phyloP scores from a whole-genome alignment of 2,329 filamentous ascomycete genomes.

The Tolypocladium tropicale region DNA sequence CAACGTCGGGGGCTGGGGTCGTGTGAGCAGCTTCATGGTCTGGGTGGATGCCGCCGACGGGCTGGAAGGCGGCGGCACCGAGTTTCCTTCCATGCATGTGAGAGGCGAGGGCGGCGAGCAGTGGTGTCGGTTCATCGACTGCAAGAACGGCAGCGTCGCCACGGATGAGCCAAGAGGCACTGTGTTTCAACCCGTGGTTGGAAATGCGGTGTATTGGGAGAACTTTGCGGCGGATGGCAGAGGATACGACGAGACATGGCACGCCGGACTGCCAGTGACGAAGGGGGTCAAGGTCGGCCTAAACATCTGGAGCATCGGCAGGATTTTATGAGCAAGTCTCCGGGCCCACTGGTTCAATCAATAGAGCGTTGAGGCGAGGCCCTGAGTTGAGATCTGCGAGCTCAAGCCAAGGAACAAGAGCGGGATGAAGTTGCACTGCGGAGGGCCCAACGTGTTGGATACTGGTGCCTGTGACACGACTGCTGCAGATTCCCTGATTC shows the following conservation, averaged over 20 bases:
- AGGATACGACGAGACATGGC: not conserved
- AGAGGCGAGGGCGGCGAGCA: not conserved
- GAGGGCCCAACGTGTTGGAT: no score
- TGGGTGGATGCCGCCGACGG: not conserved
- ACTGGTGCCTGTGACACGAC: no score
- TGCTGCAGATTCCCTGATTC: no score
- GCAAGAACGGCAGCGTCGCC: not conserved
- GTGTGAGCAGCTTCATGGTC: not conserved
- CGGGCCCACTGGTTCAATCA: not conserved
- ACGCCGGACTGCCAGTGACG: not conserved
- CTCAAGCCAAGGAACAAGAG: no score
- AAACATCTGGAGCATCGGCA: not conserved
- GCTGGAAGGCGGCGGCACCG: not conserved
- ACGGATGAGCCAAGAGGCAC: not conserved
- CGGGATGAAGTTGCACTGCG: no score
- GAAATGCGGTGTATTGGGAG: not conserved
- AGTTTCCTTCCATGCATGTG: not conserved
- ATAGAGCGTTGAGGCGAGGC: not conserved
- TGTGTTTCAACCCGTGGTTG: not conserved
- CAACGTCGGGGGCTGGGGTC: not conserved
- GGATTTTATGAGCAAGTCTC: not conserved
- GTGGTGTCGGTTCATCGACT: not conserved
- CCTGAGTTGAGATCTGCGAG: no score
- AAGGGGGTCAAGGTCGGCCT: not conserved
- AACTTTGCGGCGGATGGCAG: not conserved